Conservation (phyloP, 768 basidiomycete genomes). For the Dictyophora rubrovolvata region DNA sequence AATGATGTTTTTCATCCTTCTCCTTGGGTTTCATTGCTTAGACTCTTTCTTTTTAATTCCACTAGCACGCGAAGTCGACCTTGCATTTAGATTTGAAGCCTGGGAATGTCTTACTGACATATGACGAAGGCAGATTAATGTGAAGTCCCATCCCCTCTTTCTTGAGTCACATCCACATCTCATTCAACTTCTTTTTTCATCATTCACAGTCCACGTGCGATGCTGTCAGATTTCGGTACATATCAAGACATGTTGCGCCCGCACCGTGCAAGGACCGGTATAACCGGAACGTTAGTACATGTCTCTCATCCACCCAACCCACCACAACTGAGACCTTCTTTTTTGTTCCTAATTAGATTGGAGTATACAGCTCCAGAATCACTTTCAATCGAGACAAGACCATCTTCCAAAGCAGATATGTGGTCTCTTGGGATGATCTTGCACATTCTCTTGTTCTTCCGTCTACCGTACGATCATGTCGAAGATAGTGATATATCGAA, state of each 20-base stretch:
- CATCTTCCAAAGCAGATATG: conserved; percentile 85
- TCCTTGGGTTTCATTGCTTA: neutral
- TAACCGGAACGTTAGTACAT: conserved; percentile 80
- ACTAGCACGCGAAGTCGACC: conserved; percentile 71
- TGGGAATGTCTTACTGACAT: conserved; percentile 85
- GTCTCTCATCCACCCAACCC: conserved; percentile 3
- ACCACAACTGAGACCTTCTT: neutral
- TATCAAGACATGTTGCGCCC: conserved; percentile 81
- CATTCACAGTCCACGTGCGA: conserved; percentile 66
- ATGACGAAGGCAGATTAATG: conserved; percentile 82
- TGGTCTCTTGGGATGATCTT: conserved; percentile 97
- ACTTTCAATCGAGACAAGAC: conserved; percentile 57
- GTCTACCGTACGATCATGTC: conserved; percentile 64
- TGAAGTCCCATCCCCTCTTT: conserved; percentile 23
- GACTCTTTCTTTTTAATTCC: conserved; percentile 15
- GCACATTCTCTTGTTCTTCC: conserved; percentile 87
- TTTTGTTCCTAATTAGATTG: conserved; percentile 48
- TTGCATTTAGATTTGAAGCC: conserved; percentile 91
- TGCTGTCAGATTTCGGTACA: conserved; percentile 94
- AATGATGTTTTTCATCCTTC: conserved; percentile 16
- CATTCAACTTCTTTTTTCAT: neutral
- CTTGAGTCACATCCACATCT: conserved; percentile 6
- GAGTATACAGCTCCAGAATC: conserved; percentile 90
- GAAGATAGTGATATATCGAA: conserved; percentile 47
- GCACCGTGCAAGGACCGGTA: conserved; percentile 66